These are phyloP conservation scores for Gamarada debralockiae DNA, from an alignment of 495 filamentous ascomycete species.

Conservation along the genomic window DNA sequence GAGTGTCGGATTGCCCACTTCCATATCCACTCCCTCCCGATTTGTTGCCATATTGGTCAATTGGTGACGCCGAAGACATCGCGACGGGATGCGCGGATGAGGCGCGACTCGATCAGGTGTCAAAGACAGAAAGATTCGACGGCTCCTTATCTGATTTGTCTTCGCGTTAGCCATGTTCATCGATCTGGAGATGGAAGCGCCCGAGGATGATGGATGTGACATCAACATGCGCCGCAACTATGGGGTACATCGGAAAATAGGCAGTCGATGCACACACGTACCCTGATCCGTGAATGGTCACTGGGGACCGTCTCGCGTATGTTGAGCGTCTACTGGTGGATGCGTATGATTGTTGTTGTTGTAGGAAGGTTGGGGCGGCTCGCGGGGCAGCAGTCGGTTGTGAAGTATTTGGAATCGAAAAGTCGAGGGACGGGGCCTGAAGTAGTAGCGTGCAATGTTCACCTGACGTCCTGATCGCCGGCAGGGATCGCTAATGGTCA, in stretches of 20 bases:
- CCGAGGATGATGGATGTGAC: too few species aligned
- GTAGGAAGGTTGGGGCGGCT: background rate
- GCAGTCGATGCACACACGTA: too few species aligned
- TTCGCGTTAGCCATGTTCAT: conserved; percentile 17
- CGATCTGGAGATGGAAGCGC: background rate
- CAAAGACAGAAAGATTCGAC: background rate
- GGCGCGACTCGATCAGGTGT: too few species aligned
- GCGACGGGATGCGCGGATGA: background rate
- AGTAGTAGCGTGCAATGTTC: too few species aligned
- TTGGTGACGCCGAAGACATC: conserved; percentile 23
- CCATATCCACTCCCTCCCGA: conserved; percentile 21
- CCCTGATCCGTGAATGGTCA: too few species aligned
- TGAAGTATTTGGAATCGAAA: too few species aligned
- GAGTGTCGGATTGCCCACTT: conserved; percentile 29
- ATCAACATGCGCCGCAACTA: background rate
- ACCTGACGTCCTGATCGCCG: too few species aligned
- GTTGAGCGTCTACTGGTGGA: too few species aligned
- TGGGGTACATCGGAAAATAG: too few species aligned
- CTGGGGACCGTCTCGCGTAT: background rate
- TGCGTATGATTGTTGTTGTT: conserved; percentile 8
- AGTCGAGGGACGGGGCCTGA: too few species aligned
- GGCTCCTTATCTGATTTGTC: background rate
- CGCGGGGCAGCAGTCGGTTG: too few species aligned
- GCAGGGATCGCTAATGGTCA: too few species aligned
- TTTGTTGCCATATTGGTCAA: conserved; percentile 24